Conservation (phyloP, 2,329 filamentous ascomycete genomes). For the Penicillium sp. region DNA sequence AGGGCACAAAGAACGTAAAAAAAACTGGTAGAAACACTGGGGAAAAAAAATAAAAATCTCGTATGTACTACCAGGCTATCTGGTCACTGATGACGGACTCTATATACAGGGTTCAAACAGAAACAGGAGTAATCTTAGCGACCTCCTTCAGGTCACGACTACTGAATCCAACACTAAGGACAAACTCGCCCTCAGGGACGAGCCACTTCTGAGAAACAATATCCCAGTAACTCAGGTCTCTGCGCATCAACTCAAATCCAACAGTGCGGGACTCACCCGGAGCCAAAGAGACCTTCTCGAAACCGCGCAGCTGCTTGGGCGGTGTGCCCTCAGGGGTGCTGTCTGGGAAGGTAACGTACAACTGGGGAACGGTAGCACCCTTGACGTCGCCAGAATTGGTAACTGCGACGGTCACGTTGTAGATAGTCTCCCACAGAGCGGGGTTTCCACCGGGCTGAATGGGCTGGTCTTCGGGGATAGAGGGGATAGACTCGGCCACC, state of each 20-base stretch:
- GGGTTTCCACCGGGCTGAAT: slow-evolving; percentile 49
- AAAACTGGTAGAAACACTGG: too few relatives aligned
- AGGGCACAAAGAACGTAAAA: too few relatives aligned
- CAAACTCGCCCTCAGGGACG: slow-evolving; percentile 15
- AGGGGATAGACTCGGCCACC: background rate
- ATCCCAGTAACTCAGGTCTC: slow-evolving; percentile 67
- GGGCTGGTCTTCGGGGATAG: slow-evolving; percentile 7
- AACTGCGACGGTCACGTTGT: slow-evolving; percentile 55
- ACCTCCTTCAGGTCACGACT: slow-evolving; percentile 11
- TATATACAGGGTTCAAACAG: background rate
- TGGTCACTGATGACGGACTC: background rate
- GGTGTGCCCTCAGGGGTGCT: slow-evolving; percentile 28
- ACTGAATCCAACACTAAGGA: slow-evolving; percentile 14
- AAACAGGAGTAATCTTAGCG: background rate
- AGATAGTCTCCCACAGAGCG: slow-evolving; percentile 21
- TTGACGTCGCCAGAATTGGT: slow-evolving; percentile 66
- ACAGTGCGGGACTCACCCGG: slow-evolving; percentile 42
- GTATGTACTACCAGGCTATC: background rate
- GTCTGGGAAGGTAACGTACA: slow-evolving; percentile 25
- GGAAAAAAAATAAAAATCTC: background rate
- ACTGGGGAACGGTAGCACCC: slow-evolving; percentile 73
- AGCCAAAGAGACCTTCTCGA: slow-evolving; percentile 52
- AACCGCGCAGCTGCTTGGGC: slow-evolving; percentile 58
- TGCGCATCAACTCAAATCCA: slow-evolving; percentile 53
- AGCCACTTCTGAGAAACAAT: slow-evolving; percentile 58